Percentiles rank a stretch among this genome's conserved stretches.
phyloP scores from a whole-genome alignment of 768 basidiomycete genomes.

The Boletus rubropictus region DNA sequence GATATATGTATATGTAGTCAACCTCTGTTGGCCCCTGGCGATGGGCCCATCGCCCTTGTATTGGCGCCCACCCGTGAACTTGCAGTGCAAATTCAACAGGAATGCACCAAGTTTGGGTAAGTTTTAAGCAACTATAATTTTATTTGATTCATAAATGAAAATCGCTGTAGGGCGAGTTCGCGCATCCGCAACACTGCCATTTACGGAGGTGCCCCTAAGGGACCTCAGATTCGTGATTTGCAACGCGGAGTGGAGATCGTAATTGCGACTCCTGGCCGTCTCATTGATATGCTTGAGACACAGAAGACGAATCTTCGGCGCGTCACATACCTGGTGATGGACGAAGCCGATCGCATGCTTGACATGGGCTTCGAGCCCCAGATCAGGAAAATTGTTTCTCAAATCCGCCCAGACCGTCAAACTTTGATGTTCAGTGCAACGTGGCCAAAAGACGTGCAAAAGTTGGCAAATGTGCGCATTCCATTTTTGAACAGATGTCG shows the following conservation, averaged over 20 bases:
- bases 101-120: conserved; percentile 96
- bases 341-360: conserved; percentile 99
- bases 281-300: conserved; percentile 98
- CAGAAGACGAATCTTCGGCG: conserved; percentile 95
- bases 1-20: conserved; percentile 47
- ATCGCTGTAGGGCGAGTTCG: conserved; percentile 62
- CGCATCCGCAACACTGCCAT: conserved; percentile 98
- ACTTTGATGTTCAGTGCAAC: conserved; percentile 99
- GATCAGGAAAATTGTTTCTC: conserved; percentile 94
- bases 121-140: conserved; percentile 15
- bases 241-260: conserved; percentile 97
- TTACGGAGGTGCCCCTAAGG: conserved; percentile 98
- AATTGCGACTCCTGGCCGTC: conserved; percentile 98
- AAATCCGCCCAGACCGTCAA: conserved; percentile 97
- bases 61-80: conserved; percentile 97
- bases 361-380: conserved; percentile 99
- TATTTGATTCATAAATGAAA: conserved; percentile 1
- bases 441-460: conserved; percentile 99
- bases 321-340: conserved; percentile 97
- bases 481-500: not conserved
- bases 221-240: conserved; percentile 95
- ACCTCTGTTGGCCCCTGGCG: conserved; percentile 86
- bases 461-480: conserved; percentile 72
- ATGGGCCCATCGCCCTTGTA: conserved; percentile 95
- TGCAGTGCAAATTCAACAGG: conserved; percentile 97